Evolutionary conservation across 371 early-diverging fungal species (phyloP), one percentile per base, ranked within the genome.

Genomic region (Actinomortierella wolfii): DNA sequence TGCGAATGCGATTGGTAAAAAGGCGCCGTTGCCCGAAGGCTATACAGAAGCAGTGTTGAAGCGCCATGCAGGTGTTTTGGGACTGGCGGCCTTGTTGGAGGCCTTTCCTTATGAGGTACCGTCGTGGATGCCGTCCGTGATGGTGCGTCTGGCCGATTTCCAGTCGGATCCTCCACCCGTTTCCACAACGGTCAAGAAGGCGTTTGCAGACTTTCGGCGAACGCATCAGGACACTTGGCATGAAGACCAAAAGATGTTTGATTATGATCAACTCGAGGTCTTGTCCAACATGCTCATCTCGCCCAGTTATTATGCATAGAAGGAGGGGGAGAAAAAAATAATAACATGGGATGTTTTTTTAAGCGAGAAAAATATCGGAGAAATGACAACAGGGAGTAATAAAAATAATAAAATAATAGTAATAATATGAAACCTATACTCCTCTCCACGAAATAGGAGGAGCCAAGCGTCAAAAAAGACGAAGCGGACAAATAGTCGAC

Each of bases 191-290:
- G 89, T 94, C 3, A 83, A 90, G 59, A 90, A 90, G 59, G 89
- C 92, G 18, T 96, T 95, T 79, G 88, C 94, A 6, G 95, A 96
- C 58, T 97, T 97, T 71, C 80, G 88, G 68, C 79, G 96, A 52
- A 95, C 97, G 1, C 97, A 97, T 67, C 94, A 94, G 54, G 97
- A 97, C 63, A 91, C 91, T 3, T 96, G 97, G 97, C 92, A 92
- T 53, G 92, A 95, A 61, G 94, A 96, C 57, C 85, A 84, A 78
- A 78, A 78, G 56, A 79, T 79, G 56, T 96, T 96, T 71, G 84
- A 81, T 2, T 86, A 86, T 49, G 89, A 91, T 17, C 92, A 96
- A 66, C 68, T 92, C 42, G 87, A 88, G 23, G 73, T 89, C 8
- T 71, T 96, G 61, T 86, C 87, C 24, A 95, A 96, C 76, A 86